Percentiles rank a stretch among this genome's conserved stretches.
Conservation (phyloP, 129 eudicot genomes). For the Tanacetum coccineum region DNA sequence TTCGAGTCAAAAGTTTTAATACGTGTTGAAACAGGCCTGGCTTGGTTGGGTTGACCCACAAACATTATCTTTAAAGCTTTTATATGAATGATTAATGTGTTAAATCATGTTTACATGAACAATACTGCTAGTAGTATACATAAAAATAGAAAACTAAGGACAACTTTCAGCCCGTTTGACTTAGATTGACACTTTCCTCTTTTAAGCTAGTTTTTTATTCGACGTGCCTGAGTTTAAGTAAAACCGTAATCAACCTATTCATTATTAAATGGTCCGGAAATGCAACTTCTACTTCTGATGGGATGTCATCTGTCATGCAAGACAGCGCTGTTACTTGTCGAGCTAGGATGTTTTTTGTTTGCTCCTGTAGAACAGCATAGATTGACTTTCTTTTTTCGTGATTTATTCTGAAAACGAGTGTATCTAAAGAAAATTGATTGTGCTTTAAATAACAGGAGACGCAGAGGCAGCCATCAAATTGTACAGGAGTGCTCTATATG, state of each 20-base stretch:
- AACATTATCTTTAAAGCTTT: not conserved
- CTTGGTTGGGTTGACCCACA: not conserved
- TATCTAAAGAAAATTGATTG: not conserved
- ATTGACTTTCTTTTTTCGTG: not conserved
- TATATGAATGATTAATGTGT: not conserved
- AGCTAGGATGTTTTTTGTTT: slow-evolving; percentile 9
- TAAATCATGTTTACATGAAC: not conserved
- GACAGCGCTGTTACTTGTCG: not conserved
- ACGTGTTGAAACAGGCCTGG: not conserved
- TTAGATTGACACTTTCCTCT: not conserved
- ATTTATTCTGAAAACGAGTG: slow-evolving; percentile 2
- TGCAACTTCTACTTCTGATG: not conserved
- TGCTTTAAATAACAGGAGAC: slow-evolving; percentile 44
- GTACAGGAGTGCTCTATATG: slow-evolving; percentile 55
- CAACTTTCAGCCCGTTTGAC: not conserved
- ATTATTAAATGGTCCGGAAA: not conserved
- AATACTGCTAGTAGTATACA: no score
- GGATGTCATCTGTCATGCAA: not conserved
- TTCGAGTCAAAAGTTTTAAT: not conserved
- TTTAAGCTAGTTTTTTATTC: not conserved
- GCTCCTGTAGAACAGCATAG: not conserved
- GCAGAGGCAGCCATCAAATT: slow-evolving; percentile 70
- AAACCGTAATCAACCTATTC: not conserved
- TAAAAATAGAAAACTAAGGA: no score
- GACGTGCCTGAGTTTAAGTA: no score